Base-by-base conservation (phyloP, 306 rosid genomes). In the Malus asiatica region DNA sequence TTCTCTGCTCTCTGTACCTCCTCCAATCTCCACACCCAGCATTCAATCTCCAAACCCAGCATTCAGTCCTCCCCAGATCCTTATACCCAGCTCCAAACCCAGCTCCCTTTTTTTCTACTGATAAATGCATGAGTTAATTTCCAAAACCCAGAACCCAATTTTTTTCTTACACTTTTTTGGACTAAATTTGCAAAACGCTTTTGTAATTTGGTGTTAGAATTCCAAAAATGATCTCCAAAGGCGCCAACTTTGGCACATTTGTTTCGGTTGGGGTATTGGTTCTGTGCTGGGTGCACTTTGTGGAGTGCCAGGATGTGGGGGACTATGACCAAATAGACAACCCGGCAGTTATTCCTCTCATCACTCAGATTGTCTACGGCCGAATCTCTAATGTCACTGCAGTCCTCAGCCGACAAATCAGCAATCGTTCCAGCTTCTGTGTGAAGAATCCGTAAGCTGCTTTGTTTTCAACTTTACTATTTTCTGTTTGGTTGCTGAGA, bases 391-490 rank as follows among this genome's bases (percentile, higher is more conserved):
- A 95, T 84, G 83, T 89, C 77, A 95, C 97, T 14, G 72, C 88
- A 23, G 8, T 83, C 73, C 75, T 95, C 71, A 89, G 85, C 64
- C 73, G 80, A 3, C 79, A 89, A 72, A 83, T 95, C 15, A 77
- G 83, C 69, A 64, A 52, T 15, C 82, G 77, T 27, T 88, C 91
- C 70, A 88, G 73, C 82, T 95, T 95, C 85, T 95, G 99, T 73
- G 83, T 93, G 51, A 90, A 87, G 76, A 86, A 95, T 70, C 81
- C 87, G 99, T 95, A 68, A 85, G 99, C 83, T 15, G 35, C 72
- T 5, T 70, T 35, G 1, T 18, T 48, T 48, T 48, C 55, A 53
- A 20, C 77, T 77, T 33, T 32, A 16, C 59, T 15, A 51, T 55
- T 60, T 38, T 55, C 5, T 45, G 70, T 58, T 71, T 51, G 35